phyloP scores from a whole-genome alignment of 371 early-diverging fungal genomes.

The Racocetra persica region DNA sequence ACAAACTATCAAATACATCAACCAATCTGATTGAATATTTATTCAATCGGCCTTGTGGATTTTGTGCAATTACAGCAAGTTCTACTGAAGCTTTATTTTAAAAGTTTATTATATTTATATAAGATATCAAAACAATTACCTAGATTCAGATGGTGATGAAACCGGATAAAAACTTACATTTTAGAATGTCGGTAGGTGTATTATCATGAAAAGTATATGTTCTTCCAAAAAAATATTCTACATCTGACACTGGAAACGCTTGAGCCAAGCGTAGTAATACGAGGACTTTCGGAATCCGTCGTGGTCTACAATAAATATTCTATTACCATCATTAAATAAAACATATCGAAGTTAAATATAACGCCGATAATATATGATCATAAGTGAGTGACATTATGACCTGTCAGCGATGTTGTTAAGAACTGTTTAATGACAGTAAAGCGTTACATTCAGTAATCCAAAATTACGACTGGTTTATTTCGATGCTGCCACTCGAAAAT shows the following conservation, averaged over 20 bases:
- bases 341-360: too few relatives aligned
- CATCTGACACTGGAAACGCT: constrained; percentile 63
- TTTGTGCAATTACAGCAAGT: constrained; percentile 66
- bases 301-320: constrained; percentile 68
- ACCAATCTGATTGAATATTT: constrained; percentile 76
- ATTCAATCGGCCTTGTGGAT: constrained; percentile 67
- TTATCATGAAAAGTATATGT: constrained; percentile 66
- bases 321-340: constrained; percentile 41
- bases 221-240: constrained; percentile 64
- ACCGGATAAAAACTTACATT: constrained; percentile 13
- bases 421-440: too few relatives aligned
- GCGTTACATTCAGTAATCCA: too few relatives aligned
- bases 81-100: constrained; percentile 59
- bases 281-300: constrained; percentile 71
- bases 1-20: constrained; percentile 76
- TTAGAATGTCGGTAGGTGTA: constrained; percentile 19
- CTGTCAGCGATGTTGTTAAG: too few relatives aligned
- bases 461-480: too few relatives aligned
- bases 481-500: too few relatives aligned
- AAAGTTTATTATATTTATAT: not conserved
- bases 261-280: constrained; percentile 71
- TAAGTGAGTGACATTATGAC: too few relatives aligned
- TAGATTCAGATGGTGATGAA: not conserved
- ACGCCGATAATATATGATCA: too few relatives aligned
- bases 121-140: too few relatives aligned